phyloP scores from a whole-genome alignment of 164 flowering plant genomes.

The Warburgia ugandensis region DNA sequence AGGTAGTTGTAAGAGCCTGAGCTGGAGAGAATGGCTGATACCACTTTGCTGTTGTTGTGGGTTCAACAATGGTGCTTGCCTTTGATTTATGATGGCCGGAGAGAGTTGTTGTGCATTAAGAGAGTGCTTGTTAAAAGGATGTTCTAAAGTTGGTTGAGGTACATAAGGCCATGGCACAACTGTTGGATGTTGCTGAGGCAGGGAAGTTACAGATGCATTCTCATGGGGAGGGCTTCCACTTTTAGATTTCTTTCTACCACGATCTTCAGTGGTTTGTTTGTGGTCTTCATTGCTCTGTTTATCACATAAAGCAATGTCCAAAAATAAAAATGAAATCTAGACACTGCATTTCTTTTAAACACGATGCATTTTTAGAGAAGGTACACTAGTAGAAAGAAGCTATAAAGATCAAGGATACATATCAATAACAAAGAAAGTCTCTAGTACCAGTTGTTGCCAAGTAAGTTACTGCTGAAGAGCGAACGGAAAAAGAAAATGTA shows the following conservation, averaged over 20 bases:
- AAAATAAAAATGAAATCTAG: no score
- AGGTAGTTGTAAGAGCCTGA: slow-evolving; percentile 9
- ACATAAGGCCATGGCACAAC: slow-evolving; percentile 24
- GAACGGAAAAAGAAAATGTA: no score
- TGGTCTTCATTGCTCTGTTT: slow-evolving; percentile 22
- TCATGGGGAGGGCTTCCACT: slow-evolving; percentile 19
- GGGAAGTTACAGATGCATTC: slow-evolving; percentile 10
- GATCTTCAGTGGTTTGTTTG: slow-evolving; percentile 6
- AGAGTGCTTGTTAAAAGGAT: slow-evolving; percentile 12
- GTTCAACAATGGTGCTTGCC: slow-evolving; percentile 8
- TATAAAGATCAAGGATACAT: no score
- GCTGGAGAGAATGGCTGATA: slow-evolving; percentile 5
- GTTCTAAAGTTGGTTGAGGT: slow-evolving; percentile 15
- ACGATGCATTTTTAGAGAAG: no score
- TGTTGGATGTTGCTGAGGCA: slow-evolving; percentile 16
- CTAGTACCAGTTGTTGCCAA: no score
- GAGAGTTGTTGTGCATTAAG: slow-evolving; percentile 12
- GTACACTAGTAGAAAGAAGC: no score
- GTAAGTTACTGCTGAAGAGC: no score
- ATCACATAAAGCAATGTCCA: slow-evolving; percentile 5
- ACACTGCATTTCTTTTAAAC: no score
- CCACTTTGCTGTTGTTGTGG: slow-evolving; percentile 10
- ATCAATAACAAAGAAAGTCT: no score
- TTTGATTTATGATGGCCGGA: slow-evolving; percentile 8
- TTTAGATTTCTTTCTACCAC: slow-evolving; percentile 10